Evolutionary conservation across 2,329 filamentous ascomycete genomes (phyloP), one percentile per base, ranked within the genome.

Genomic region (Fusarium buxicola): DNA sequence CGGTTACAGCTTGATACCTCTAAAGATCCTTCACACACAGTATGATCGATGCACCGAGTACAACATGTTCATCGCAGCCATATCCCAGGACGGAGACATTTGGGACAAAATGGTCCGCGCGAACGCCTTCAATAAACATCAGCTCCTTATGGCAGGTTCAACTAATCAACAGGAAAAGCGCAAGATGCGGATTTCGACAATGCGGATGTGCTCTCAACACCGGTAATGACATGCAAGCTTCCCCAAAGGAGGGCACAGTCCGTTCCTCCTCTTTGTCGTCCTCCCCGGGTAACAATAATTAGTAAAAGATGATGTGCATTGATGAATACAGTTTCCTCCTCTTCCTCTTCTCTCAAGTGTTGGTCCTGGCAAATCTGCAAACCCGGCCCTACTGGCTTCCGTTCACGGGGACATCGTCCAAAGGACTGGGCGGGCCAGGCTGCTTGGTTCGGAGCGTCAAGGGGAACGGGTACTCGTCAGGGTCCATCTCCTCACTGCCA

Each of bases 401-500:
- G 47, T 71, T 71, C 46, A 71, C 57, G 4, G 69, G 69, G 8
- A 66, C 48, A 8, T 56, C 64, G 44, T 70, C 69, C n/a, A 65
- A 55, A 15, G 69, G 69, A 28, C 69, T 71, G 15, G 58, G 56
- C 5, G 66, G 60, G 12, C 43, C 35, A 71, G 79, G 74, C 13
- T 80, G 81, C 78, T 86, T 85, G 15, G 80, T 78, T 65, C 84
- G 81, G 57, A 87, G 77, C 7, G 84, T 86, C 62, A 87, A 74
- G 24, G 85, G 84, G 76, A 86, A 87, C 1, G 84, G 82, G 65
- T 87, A 86, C 72, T 87, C 85, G n/a, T 87, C 94, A 1, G 90
- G 87, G 69, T 98, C 95, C 81, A 98, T 95, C 76, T 97, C 94
- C 77, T 95, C 92, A 78, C 92, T 96, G 32, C 15, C 6, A 31